Evolutionary conservation across 805 yeast species (phyloP).

Genomic region (Tetrapisispora namnaoensis): DNA sequence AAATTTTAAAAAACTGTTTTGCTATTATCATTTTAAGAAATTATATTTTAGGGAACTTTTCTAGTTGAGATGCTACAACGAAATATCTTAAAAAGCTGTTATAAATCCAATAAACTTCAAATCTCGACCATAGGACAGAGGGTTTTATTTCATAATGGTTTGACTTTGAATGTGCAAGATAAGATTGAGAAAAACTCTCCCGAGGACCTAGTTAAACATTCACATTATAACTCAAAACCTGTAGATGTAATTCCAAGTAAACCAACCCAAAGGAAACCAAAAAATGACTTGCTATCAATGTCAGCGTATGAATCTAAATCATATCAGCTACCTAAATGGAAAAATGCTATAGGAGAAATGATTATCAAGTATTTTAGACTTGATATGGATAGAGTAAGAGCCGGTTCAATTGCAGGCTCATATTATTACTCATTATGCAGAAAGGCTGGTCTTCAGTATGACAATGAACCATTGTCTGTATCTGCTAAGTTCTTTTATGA

Average conservation of each 20-base stretch:
- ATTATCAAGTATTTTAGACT: slow-evolving; percentile 51
- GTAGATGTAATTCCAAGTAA: slow-evolving; percentile 21
- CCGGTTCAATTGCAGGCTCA: slow-evolving; percentile 92
- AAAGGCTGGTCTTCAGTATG: slow-evolving; percentile 68
- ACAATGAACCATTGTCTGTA: slow-evolving; percentile 59
- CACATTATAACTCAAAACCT: slow-evolving; percentile 17
- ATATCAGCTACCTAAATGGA: slow-evolving; percentile 39
- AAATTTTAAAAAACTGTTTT: too few species aligned
- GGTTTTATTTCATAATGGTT: neutral
- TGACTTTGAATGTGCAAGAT: neutral
- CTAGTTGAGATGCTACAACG: neutral
- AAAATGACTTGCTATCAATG: slow-evolving; percentile 29
- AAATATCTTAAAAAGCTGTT: neutral
- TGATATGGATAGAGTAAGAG: slow-evolving; percentile 86
- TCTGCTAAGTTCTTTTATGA: slow-evolving; percentile 81
- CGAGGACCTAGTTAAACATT: slow-evolving; percentile 16
- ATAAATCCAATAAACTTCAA: neutral
- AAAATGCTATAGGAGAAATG: slow-evolving; percentile 53
- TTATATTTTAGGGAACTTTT: too few species aligned
- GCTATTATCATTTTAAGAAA: neutral
- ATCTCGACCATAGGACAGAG: neutral
- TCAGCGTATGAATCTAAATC: slow-evolving; percentile 32
- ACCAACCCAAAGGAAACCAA: slow-evolving; percentile 21
- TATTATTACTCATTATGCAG: slow-evolving; percentile 80
- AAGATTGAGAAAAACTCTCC: slow-evolving; percentile 15